Base-by-base conservation (phyloP, 768 basidiomycete genomes). In the Tulasnella sp. region DNA sequence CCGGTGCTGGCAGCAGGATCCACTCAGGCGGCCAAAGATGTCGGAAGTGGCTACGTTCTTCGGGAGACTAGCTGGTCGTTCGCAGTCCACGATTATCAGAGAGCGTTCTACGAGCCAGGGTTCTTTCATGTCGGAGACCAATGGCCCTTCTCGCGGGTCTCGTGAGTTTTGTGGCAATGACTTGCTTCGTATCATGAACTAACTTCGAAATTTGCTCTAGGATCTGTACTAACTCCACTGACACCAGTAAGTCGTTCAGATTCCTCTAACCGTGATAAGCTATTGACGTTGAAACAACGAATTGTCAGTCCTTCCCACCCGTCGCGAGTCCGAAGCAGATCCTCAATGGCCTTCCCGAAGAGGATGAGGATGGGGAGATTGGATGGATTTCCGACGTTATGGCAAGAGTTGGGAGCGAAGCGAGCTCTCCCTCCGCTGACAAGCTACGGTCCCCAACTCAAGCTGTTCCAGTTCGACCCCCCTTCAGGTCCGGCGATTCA, bases 1-100 rank as follows among this genome's bases (percentile, higher is more conserved):
- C 38, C 83, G 82, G 75, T 89, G 89, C 78, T 89, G 88, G 88
- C 80, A 85, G 36, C 84, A 82, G 72, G 85, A 86, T 77, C 87
- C 88, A 31, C 83, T 84, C 56, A 80, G 82, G 3, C 83, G 88
- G 21, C 88, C 88, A 42, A 81, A 82, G 19, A 82, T 88, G 39
- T 86, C 84, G 75, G 80, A 71, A 44, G 78, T 77, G 18, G 77
- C 62, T 27, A 14, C 9, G 62, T 68, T 68, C 62, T 68, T 68
- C 34, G 62, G 31, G 27, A 68, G 18, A 68, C 62, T 68, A 27
- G 62, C 62, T 12, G 27, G 16, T 36, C 62, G 62, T 34, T 1
- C 62, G 18, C 8, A 9, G 27, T 24, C 52, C 52, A 36, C 31
- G 31, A 8, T 10, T 34, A 36, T 68, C 18, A 68, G 62, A 36